phyloP scores from a whole-genome alignment of 495 filamentous ascomycete genomes.

The Penicillium nucicola region DNA sequence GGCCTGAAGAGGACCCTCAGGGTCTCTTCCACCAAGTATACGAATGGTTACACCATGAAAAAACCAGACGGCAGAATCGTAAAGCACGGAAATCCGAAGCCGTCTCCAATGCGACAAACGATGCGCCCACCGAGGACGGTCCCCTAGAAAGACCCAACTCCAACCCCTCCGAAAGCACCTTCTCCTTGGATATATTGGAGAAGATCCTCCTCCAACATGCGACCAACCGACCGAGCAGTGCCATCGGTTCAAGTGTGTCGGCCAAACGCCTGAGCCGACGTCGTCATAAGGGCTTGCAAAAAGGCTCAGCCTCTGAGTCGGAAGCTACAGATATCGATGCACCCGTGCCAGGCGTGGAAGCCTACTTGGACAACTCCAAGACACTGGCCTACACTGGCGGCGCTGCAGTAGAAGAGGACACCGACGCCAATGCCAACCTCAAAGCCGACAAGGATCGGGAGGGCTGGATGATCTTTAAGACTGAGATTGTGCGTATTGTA shows the following conservation, averaged over 20 bases:
- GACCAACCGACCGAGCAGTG: conserved; percentile 19
- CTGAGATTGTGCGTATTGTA: conserved; percentile 80
- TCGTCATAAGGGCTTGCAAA: conserved; percentile 35
- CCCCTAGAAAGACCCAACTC: conserved; percentile 21
- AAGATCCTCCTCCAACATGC: conserved; percentile 61
- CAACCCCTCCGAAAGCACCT: conserved; percentile 51
- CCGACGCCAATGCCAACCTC: conserved; percentile 19
- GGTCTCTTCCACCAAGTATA: conserved; percentile 66
- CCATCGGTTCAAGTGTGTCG: conserved; percentile 24
- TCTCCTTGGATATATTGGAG: conserved; percentile 67
- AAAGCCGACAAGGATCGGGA: conserved; percentile 62
- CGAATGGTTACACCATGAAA: conserved; percentile 79
- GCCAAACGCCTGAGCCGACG: conserved; percentile 30
- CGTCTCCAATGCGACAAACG: conserved; percentile 16
- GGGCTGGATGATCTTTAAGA: conserved; percentile 79
- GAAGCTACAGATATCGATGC: conserved; percentile 72
- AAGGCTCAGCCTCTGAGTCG: conserved; percentile 66
- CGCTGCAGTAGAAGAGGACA: conserved; percentile 45
- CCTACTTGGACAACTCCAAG: conserved; percentile 80
- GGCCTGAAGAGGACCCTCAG: conserved; percentile 32
- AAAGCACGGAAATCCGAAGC: conserved; percentile 36
- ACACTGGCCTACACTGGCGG: conserved; percentile 73
- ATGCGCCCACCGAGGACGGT: conserved; percentile 22
- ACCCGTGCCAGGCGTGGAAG: conserved; percentile 74
- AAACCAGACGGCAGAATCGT: conserved; percentile 55